Base-by-base conservation (phyloP, 441 rosid species). In the Eutrema salsugineum region DNA sequence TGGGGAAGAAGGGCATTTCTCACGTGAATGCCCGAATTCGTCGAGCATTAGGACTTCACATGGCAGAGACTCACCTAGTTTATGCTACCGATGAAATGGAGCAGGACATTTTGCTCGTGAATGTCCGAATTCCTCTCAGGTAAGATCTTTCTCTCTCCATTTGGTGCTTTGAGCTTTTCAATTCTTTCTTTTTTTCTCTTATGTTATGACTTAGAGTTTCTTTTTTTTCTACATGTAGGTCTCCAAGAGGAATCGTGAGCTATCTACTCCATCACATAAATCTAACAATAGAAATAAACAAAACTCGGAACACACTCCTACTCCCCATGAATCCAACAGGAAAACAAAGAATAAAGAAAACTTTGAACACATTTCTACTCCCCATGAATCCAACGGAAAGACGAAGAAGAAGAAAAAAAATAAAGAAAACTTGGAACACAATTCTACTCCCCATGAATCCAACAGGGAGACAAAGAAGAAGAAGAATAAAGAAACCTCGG, bases 71-170 rank as follows among this genome's bases (percentile, higher is more conserved):
- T 73, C 89, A 35, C 77, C 84, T 11, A 75, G 79, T 71, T 53
- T 78, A 65, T 91, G 99, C 85, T 94, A 78, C 82, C 83, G 47
- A 50, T 91, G 97, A 70, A 84, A 89, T 3, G 87, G 71, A 82
- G 83, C 14, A 20, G 99, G 99, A 35, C 99, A 91, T 84, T 91
- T 90, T 81, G 90, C 93, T 10, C 97, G 95, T 15, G 95, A 90
- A 58, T 91, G 97, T 73, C 76, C 69, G 1, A 81, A 70, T 81
- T 86, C 90, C 38, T 53, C 76, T 9, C 88, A 79, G 87, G 94
- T 84, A 72, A 43, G 70, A 69, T 71, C 68, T 17, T 0, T 17
- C 20, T 65, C 58, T 62, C 24, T 33, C 11, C 53, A 14, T 11
- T 16, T 20, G 36, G 35, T 19, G 16, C 38, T 24, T 42, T 56